phyloP scores from a whole-genome alignment of 2,329 filamentous ascomycete genomes.

The Xylariaceae sp. region DNA sequence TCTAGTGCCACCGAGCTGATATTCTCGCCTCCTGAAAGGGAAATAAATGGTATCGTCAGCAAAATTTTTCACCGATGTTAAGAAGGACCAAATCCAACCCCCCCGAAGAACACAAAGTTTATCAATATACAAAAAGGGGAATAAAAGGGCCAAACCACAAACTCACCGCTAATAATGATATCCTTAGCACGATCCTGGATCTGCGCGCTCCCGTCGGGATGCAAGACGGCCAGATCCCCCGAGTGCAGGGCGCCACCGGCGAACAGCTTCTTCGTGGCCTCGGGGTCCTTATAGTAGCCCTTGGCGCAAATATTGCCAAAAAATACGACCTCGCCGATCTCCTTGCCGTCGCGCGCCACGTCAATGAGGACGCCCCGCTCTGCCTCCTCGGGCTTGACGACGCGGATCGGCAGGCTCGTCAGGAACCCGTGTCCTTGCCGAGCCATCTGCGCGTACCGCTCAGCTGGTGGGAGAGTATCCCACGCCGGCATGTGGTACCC shows the following conservation, averaged over 20 bases:
- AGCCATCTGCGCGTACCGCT: slow-evolving; percentile 90
- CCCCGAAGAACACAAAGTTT: too few relatives aligned
- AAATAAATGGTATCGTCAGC: neutral
- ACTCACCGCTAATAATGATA: slow-evolving; percentile 90
- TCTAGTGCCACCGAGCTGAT: slow-evolving; percentile 94
- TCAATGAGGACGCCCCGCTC: slow-evolving; percentile 66
- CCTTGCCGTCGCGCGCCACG: slow-evolving; percentile 72
- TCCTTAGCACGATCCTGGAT: slow-evolving; percentile 95
- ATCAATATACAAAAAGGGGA: neutral
- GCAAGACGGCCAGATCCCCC: slow-evolving; percentile 92
- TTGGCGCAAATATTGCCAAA: slow-evolving; percentile 89
- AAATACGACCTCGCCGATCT: slow-evolving; percentile 87
- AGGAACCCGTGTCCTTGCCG: slow-evolving; percentile 93
- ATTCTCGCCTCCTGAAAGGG: slow-evolving; percentile 82
- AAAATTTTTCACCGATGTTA: neutral
- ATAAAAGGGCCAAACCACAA: neutral
- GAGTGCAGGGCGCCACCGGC: slow-evolving; percentile 86
- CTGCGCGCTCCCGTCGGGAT: slow-evolving; percentile 87
- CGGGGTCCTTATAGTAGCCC: slow-evolving; percentile 89
- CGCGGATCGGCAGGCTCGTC: slow-evolving; percentile 78
- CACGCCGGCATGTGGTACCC: slow-evolving; percentile 87
- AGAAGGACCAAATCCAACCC: neutral
- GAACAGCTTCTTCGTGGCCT: slow-evolving; percentile 86
- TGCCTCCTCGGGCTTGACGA: slow-evolving; percentile 76
- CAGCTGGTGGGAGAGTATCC: slow-evolving; percentile 74